Evolutionary conservation across 768 basidiomycete genomes (phyloP), one percentile per base, ranked within the genome.

Genomic region (Tulasnella sp.): DNA sequence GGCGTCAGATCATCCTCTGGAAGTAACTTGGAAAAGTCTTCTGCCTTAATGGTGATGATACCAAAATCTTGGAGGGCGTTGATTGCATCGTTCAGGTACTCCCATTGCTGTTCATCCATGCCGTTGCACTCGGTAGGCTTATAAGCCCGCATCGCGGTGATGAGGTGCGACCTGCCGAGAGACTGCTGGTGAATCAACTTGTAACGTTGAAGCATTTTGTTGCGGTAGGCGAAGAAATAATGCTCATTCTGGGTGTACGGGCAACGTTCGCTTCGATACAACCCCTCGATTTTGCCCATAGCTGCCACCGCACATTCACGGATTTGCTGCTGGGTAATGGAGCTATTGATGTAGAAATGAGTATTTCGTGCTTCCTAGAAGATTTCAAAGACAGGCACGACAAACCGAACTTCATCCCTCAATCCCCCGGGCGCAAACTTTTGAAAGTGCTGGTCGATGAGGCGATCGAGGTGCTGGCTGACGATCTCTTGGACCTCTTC

Each of bases 401-500:
- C 73, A 21, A 21, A 74, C 73, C 39, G 44, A 46, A 74, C 73
- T 46, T 40, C 44, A 2, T 74, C 73, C 21, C n/a, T 40, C 14
- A 74, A 39, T 2, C 76, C 76, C 1, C 76, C 56, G 3, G 27
- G 58, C 2, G 58, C 42, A n/a, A 56, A 77, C 34, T 52, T 62
- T n/a, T 71, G 48, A 58, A 77, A 77, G 56, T 77, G 56, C 2
- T 85, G 87, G 0, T 86, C 84, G 76, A 88, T 86, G 4, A 90
- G 80, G 0, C 90, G 91, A 5, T 87, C 87, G 9, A 91, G 86
- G 31, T 91, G 87, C 72, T 89, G 87, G 58, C 87, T 82, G 81
- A 92, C 71, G 34, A 42, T 44, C 27, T 73, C 71, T n/a, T 38
- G 78, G 14, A 79, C 34, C 48, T 44, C 71, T 21, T 72, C 78